Percentiles rank a stretch among this genome's conserved stretches.
Evolutionary conservation across 345 rosid species (phyloP).

Genomic region (Arabidopsis suecica): DNA sequence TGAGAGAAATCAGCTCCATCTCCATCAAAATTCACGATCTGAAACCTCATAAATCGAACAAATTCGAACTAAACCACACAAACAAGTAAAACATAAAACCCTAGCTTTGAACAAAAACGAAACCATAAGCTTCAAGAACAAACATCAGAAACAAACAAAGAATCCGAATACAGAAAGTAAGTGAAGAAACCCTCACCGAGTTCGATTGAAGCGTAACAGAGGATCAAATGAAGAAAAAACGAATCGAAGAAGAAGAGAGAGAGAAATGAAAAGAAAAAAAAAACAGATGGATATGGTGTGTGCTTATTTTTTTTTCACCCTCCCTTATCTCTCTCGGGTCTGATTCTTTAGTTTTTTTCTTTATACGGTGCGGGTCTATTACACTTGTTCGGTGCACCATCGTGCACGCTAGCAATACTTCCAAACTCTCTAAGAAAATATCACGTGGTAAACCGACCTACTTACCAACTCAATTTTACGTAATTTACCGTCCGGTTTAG

Average conservation of each 20-base stretch:
- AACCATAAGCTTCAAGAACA: constrained; percentile 27
- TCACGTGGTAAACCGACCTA: constrained; percentile 29
- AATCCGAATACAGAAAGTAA: background rate
- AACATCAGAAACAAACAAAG: constrained; percentile 22
- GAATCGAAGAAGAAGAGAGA: constrained; percentile 27
- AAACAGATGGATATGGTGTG: constrained; percentile 40
- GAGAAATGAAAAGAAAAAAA: background rate
- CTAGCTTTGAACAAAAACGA: constrained; percentile 27
- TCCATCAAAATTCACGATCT: constrained; percentile 8
- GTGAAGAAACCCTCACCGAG: constrained; percentile 25
- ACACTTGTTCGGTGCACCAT: constrained; percentile 30
- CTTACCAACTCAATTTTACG: constrained; percentile 29
- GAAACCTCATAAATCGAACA: background rate
- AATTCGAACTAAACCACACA: background rate
- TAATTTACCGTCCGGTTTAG: background rate
- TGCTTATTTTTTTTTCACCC: constrained; percentile 26
- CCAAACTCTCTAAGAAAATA: constrained; percentile 18
- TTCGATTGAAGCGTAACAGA: constrained; percentile 32
- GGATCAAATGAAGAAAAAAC: constrained; percentile 7
- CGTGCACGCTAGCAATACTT: constrained; percentile 38
- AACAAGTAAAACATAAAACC: constrained; percentile 32
- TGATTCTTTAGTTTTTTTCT: constrained; percentile 24
- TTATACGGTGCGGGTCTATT: constrained; percentile 35
- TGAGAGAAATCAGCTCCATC: background rate
- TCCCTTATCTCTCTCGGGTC: constrained; percentile 43